These are phyloP conservation scores for Oenanthe javanica DNA, from an alignment of 140 eudicot species.

Conservation along the genomic window DNA sequence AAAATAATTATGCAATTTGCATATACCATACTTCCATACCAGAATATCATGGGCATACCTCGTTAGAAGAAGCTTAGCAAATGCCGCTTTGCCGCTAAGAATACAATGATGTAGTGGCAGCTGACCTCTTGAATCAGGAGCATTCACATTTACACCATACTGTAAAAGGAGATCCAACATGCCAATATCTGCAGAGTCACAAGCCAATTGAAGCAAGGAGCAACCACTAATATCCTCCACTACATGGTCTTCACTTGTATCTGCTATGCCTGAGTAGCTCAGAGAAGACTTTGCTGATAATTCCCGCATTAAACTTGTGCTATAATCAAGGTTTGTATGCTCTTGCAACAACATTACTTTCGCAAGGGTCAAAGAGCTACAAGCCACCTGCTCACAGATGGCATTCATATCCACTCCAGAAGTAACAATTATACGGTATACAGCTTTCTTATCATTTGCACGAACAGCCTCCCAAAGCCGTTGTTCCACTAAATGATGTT, in stretches of 20 bases:
- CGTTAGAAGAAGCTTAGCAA: slow-evolving; percentile 73
- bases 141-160: slow-evolving; percentile 72
- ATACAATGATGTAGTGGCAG: slow-evolving; percentile 88
- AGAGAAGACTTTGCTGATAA: slow-evolving; percentile 18
- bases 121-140: slow-evolving; percentile 54
- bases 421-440: slow-evolving; percentile 73
- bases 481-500: slow-evolving; percentile 42
- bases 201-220: slow-evolving; percentile 83
- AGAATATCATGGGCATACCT: slow-evolving; percentile 34
- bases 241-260: slow-evolving; percentile 40
- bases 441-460: slow-evolving; percentile 72
- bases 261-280: slow-evolving; percentile 24
- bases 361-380: slow-evolving; percentile 71
- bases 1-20: neutral
- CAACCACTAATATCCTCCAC: slow-evolving; percentile 47
- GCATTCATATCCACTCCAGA: slow-evolving; percentile 69
- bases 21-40: neutral
- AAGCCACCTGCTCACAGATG: slow-evolving; percentile 35
- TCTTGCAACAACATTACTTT: slow-evolving; percentile 83
- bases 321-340: slow-evolving; percentile 33
- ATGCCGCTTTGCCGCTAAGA: slow-evolving; percentile 54
- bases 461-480: slow-evolving; percentile 92
- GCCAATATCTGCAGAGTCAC: slow-evolving; percentile 83
- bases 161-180: slow-evolving; percentile 95
- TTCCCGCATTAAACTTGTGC: slow-evolving; percentile 23